These are phyloP conservation scores for Colletotrichum filicis DNA, from an alignment of 2,329 filamentous ascomycete species.

Conservation along the genomic window DNA sequence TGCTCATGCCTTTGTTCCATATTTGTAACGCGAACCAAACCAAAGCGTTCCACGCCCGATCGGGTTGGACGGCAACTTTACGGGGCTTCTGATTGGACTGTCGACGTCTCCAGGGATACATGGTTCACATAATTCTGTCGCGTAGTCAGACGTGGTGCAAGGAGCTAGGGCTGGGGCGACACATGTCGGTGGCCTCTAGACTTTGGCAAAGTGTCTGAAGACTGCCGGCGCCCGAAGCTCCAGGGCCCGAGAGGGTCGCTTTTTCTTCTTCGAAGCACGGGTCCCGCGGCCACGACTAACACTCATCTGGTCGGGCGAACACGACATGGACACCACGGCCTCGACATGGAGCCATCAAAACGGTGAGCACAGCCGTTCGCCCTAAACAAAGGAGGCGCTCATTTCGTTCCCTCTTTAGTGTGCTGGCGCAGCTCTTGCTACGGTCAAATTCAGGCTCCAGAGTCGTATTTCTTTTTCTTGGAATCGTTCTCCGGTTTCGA, in stretches of 20 bases:
- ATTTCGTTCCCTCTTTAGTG: neutral
- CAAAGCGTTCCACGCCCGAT: slow-evolving; percentile 6
- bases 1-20: slow-evolving; percentile 15
- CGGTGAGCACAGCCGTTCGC: neutral
- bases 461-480: neutral
- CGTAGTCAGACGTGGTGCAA: neutral
- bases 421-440: neutral
- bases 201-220: slow-evolving; percentile 12
- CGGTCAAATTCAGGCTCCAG: neutral
- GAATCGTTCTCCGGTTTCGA: neutral
- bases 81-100: neutral
- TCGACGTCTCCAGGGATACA: neutral
- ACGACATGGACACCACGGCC: neutral
- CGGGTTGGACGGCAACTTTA: slow-evolving; percentile 23
- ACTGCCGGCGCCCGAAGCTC: neutral
- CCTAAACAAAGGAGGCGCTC: neutral
- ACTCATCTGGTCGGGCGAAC: neutral
- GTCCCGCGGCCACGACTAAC: slow-evolving; percentile 8
- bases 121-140: neutral
- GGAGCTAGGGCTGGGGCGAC: neutral
- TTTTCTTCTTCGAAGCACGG: neutral
- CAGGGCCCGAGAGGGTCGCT: neutral
- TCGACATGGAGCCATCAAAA: slow-evolving; percentile 16
- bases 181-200: neutral
- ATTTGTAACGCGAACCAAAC: slow-evolving; percentile 24